phyloP scores from a whole-genome alignment of 2,329 filamentous ascomycete genomes.

The Hortaea werneckii region DNA sequence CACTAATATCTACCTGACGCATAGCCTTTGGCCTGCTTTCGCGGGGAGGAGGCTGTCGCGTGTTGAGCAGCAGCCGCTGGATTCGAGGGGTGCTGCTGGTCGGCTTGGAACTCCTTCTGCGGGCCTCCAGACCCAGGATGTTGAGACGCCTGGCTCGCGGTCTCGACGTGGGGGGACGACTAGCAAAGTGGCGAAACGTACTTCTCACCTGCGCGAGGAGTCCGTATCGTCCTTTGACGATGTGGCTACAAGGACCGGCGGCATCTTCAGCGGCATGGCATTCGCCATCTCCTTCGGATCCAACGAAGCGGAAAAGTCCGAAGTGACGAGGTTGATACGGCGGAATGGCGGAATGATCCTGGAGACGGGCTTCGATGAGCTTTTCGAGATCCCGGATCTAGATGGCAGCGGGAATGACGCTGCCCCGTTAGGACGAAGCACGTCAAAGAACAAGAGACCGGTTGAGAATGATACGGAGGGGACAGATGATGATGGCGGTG shows the following conservation, averaged over 20 bases:
- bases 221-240: slow-evolving; percentile 4
- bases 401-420: not conserved
- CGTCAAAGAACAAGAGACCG: too few species aligned
- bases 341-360: slow-evolving; percentile 65
- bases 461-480: slow-evolving; percentile 11
- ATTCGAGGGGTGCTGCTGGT: not conserved
- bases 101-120: slow-evolving; percentile 17
- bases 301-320: slow-evolving; percentile 45
- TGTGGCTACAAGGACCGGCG: slow-evolving; percentile 11
- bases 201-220: slow-evolving; percentile 17
- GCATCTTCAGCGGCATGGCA: slow-evolving; percentile 68
- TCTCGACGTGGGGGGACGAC: slow-evolving; percentile 30
- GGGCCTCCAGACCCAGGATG: slow-evolving; percentile 24
- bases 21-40: slow-evolving; percentile 33
- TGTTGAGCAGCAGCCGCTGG: slow-evolving; percentile 25
- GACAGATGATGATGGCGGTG: not conserved
- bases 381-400: slow-evolving; percentile 52
- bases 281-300: slow-evolving; percentile 72
- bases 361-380: slow-evolving; percentile 64
- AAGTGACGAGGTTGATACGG: slow-evolving; percentile 53
- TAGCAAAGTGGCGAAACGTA: slow-evolving; percentile 5
- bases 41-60: slow-evolving; percentile 4
- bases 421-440: not conserved
- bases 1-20: slow-evolving; percentile 34
- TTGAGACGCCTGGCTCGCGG: slow-evolving; percentile 40